These are phyloP conservation scores for Eimeria brunetti DNA, from an alignment of 169 alveolate species.

Conservation along the genomic window DNA sequence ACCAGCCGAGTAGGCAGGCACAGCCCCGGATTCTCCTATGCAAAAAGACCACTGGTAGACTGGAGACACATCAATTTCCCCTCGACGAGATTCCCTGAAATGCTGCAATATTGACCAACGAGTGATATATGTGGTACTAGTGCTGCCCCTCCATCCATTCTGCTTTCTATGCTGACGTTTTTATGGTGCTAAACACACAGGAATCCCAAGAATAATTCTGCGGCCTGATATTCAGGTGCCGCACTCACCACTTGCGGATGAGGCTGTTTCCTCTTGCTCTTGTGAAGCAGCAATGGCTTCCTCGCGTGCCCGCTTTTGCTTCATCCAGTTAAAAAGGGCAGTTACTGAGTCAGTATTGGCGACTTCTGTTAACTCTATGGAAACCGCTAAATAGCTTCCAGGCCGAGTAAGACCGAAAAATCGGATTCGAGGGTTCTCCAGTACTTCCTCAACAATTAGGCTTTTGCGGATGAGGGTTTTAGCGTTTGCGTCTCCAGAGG, in stretches of 20 bases:
- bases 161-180: background rate
- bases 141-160: background rate
- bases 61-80: background rate
- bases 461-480: background rate
- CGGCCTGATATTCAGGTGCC: background rate
- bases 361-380: constrained; percentile 22
- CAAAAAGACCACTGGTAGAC: background rate
- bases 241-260: background rate
- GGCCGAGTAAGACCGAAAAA: constrained; percentile 58
- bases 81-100: background rate
- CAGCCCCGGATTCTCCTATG: background rate
- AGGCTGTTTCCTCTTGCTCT: background rate
- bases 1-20: background rate
- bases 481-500: background rate
- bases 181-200: background rate
- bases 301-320: constrained; percentile 9
- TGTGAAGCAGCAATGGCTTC: background rate
- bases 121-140: too few species aligned
- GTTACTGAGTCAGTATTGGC: constrained; percentile 31
- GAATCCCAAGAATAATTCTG: background rate
- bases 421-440: constrained; percentile 27
- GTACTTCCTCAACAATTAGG: constrained; percentile 38
- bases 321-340: constrained; percentile 37
- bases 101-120: background rate
- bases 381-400: constrained; percentile 46